Evolutionary conservation across 345 rosid species (phyloP).

Genomic region (Arabidopsis arenosa): DNA sequence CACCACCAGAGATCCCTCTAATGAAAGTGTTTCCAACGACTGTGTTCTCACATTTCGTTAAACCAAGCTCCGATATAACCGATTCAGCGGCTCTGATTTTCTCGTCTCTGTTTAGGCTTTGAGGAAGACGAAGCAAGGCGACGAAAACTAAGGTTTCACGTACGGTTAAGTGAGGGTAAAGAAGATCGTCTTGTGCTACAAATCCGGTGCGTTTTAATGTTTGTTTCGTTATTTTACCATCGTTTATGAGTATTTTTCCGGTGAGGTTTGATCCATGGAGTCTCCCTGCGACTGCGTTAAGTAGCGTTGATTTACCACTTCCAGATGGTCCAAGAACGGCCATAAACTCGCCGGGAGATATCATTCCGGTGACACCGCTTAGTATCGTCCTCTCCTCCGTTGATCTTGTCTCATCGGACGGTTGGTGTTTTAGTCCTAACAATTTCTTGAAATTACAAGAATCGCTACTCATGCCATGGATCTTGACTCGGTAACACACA

Average conservation of each 20-base stretch:
- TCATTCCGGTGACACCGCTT: conserved; percentile 73
- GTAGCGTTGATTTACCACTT: conserved; percentile 90
- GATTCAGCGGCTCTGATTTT: conserved; percentile 65
- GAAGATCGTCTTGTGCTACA: conserved; percentile 89
- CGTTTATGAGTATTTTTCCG: conserved; percentile 73
- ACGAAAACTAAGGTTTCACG: conserved; percentile 85
- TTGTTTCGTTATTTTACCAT: conserved; percentile 56
- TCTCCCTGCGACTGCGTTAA: conserved; percentile 79
- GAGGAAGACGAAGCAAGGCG: conserved; percentile 75
- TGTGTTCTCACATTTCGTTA: conserved; percentile 77
- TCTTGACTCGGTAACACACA: conserved; percentile 64
- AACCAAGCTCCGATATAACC: conserved; percentile 73
- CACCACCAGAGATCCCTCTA: conserved; percentile 93
- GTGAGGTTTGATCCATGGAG: conserved; percentile 59
- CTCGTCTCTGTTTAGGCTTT: conserved; percentile 51
- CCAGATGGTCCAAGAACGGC: conserved; percentile 96
- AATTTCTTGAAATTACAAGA: conserved; percentile 48
- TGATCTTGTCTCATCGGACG: conserved; percentile 44
- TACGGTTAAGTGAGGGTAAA: conserved; percentile 94
- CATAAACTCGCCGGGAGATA: conserved; percentile 83
- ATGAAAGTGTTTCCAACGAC: conserved; percentile 86
- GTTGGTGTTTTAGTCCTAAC: conserved; percentile 35
- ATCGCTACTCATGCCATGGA: conserved; percentile 38
- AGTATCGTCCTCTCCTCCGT: conserved; percentile 65
- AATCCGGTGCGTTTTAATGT: conserved; percentile 73